A percentile compares a stretch with the other conserved stretches of the same genome.
Evolutionary conservation across 73 alveolate species (phyloP).

Genomic region (Tetrahymena thermophila): DNA sequence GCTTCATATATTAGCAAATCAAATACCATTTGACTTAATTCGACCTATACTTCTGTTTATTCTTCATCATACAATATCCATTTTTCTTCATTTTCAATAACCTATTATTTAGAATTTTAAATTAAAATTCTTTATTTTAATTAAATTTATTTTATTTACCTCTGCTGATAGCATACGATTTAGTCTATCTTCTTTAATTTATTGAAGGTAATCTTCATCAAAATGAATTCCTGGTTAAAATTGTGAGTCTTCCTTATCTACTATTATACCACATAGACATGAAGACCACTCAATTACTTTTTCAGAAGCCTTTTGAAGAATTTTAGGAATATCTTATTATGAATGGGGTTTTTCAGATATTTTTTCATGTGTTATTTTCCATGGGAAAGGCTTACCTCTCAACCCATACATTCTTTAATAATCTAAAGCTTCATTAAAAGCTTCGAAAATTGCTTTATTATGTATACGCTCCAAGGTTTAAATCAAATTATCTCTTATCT

Average conservation of each 20-base stretch:
- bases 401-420: conserved; percentile 75
- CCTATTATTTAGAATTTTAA: neutral
- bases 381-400: conserved; percentile 80
- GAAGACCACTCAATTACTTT: conserved; percentile 43
- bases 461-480: conserved; percentile 80
- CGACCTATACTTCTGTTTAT: conserved; percentile 47
- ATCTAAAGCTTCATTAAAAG: conserved; percentile 77
- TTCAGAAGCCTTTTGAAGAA: conserved; percentile 1
- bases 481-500: conserved; percentile 13
- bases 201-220: conserved; percentile 49
- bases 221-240: conserved; percentile 13
- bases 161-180: conserved; percentile 48
- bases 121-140: neutral
- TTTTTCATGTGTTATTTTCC: conserved; percentile 42
- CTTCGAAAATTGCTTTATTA: conserved; percentile 77
- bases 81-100: conserved; percentile 26
- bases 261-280: conserved; percentile 39
- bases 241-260: conserved; percentile 40
- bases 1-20: conserved; percentile 43
- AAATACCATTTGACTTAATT: conserved; percentile 38
- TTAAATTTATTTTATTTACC: neutral
- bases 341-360: conserved; percentile 1
- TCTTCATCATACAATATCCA: conserved; percentile 49
- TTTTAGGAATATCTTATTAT: neutral
- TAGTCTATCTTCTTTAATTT: conserved; percentile 48